Percentiles rank a stretch among this genome's conserved stretches.
phyloP scores from a whole-genome alignment of 495 filamentous ascomycete genomes.

The Clavariopsis aquatica region DNA sequence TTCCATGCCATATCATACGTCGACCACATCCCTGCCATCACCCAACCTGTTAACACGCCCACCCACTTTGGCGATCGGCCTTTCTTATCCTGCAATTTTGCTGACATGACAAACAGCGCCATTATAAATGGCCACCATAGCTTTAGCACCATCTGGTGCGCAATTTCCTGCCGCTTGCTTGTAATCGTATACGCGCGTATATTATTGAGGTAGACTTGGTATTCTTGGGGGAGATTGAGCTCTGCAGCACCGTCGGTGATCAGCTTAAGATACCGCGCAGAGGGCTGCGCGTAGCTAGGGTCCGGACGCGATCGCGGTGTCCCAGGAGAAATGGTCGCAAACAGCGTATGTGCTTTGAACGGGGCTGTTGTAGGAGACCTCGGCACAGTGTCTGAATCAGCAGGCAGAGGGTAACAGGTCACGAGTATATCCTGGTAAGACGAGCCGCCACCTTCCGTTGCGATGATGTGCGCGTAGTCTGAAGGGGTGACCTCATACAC shows the following conservation, averaged over 20 bases:
- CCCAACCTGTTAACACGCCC: constrained; percentile 45
- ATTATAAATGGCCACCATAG: constrained; percentile 63
- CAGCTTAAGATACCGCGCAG: constrained; percentile 75
- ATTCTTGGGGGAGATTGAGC: constrained; percentile 72
- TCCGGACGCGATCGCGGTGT: constrained; percentile 56
- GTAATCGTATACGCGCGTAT: constrained; percentile 72
- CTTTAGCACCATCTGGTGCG: constrained; percentile 59
- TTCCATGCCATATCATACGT: constrained; percentile 73
- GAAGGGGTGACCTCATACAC: constrained; percentile 85
- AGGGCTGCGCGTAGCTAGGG: constrained; percentile 74
- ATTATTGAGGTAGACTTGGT: constrained; percentile 64
- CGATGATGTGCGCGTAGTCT: constrained; percentile 85
- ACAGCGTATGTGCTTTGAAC: constrained; percentile 58
- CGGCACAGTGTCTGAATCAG: constrained; percentile 31
- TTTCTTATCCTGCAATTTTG: constrained; percentile 58
- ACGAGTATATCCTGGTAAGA: constrained; percentile 82
- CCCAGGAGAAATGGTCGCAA: constrained; percentile 50
- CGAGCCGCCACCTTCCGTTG: constrained; percentile 83
- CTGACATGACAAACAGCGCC: constrained; percentile 51
- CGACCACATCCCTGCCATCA: constrained; percentile 65
- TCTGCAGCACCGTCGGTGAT: constrained; percentile 75
- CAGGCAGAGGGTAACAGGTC: constrained; percentile 64
- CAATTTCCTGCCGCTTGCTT: constrained; percentile 63
- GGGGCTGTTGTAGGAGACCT: constrained; percentile 47
- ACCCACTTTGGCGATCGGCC: constrained; percentile 72